Percentiles rank a stretch among this genome's conserved stretches.
Conservation (phyloP, 768 basidiomycete species). For the Kwoniella newhampshirensis region DNA sequence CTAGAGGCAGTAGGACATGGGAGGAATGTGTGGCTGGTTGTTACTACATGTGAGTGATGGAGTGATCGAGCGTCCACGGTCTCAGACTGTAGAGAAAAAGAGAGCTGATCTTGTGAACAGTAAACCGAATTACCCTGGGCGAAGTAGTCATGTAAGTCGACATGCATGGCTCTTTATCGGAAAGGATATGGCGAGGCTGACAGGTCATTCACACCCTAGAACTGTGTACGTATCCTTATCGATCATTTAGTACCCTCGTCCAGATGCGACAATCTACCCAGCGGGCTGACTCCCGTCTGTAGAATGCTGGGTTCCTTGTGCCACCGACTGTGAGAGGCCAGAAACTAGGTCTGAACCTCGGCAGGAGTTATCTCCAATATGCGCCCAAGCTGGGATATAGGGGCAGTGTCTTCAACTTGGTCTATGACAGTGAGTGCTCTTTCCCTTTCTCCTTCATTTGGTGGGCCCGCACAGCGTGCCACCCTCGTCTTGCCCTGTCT, state of each 20-base stretch:
- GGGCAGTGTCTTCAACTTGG: constrained; percentile 74
- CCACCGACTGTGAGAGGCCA: constrained; percentile 63
- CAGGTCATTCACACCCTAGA: too few species aligned
- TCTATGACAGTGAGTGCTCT: constrained; percentile 63
- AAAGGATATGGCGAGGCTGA: too few species aligned
- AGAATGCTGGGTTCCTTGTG: constrained; percentile 87
- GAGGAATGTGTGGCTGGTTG: constrained; percentile 63
- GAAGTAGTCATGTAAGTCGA: constrained; percentile 82
- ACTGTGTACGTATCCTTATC: constrained; percentile 28
- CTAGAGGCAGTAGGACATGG: constrained; percentile 28
- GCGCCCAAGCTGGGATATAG: constrained; percentile 65
- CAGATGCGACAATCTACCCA: too few species aligned
- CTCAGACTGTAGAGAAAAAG: too few species aligned
- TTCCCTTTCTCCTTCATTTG: background rate
- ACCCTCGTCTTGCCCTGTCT: too few species aligned
- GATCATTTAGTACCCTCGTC: too few species aligned
- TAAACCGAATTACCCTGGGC: constrained; percentile 74
- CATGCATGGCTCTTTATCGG: too few species aligned
- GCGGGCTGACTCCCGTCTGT: constrained; percentile 68
- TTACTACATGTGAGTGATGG: constrained; percentile 48
- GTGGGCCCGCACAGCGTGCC: too few species aligned
- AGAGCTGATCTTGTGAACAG: constrained; percentile 9
- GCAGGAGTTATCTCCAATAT: constrained; percentile 74
- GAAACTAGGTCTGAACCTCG: constrained; percentile 71
- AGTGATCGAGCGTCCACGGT: too few species aligned